Evolutionary conservation across 768 basidiomycete species (phyloP).

Genomic region (Agrocybe praecox): DNA sequence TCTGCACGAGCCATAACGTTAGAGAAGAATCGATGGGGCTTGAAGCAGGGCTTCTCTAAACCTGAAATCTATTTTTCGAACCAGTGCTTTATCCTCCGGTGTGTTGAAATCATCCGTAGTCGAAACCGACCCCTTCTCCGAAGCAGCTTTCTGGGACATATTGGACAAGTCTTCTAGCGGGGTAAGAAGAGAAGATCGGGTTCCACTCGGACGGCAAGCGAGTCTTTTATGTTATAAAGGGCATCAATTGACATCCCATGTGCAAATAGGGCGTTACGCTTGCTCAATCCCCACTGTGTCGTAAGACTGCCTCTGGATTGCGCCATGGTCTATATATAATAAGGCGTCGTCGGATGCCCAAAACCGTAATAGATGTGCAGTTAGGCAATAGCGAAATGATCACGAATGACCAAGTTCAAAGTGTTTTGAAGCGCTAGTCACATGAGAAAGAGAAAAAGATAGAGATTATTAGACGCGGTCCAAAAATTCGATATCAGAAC

Average conservation of each 20-base stretch:
- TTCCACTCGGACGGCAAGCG: background rate
- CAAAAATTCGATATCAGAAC: too few relatives aligned
- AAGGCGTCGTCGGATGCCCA: slow-evolving; percentile 3
- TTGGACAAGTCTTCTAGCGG: background rate
- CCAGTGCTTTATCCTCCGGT: slow-evolving; percentile 34
- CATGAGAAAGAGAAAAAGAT: too few relatives aligned
- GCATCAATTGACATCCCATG: background rate
- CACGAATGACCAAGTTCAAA: background rate
- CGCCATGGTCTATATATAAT: slow-evolving; percentile 18
- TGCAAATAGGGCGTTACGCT: slow-evolving; percentile 11
- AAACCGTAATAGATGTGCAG: background rate
- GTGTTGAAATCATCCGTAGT: slow-evolving; percentile 29
- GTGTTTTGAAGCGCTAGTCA: background rate
- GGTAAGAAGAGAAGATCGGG: background rate
- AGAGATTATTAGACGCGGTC: too few relatives aligned
- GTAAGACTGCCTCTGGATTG: slow-evolving; percentile 18
- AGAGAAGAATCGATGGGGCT: background rate
- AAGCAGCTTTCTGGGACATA: slow-evolving; percentile 21
- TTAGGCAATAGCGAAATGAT: background rate
- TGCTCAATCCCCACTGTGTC: slow-evolving; percentile 7
- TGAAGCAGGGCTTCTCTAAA: slow-evolving; percentile 15
- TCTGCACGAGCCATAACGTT: slow-evolving; percentile 20
- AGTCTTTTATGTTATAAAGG: slow-evolving; percentile 1
- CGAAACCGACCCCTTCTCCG: slow-evolving; percentile 22
- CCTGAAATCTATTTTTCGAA: slow-evolving; percentile 45